Evolutionary conservation across 2,329 filamentous ascomycete species (phyloP).

Genomic region (Acrocalymma vagum): DNA sequence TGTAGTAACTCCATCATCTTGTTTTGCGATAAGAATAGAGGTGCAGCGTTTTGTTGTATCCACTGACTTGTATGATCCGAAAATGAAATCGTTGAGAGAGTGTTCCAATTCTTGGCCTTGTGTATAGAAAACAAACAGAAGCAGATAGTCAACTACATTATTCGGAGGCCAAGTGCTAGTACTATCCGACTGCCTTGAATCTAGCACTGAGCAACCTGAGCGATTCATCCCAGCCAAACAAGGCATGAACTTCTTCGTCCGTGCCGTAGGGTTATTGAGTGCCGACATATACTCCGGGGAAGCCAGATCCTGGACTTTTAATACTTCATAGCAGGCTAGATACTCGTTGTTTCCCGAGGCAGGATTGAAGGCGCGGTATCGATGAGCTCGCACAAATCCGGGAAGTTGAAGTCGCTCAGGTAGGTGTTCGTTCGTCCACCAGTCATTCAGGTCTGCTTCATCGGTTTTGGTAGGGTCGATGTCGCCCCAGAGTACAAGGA

Average conservation of each 20-base stretch:
- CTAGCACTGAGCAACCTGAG: conserved; percentile 13
- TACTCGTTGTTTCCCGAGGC: conserved; percentile 11
- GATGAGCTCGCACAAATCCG: conserved; percentile 21
- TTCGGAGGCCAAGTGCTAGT: too few species aligned
- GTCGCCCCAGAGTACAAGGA: conserved; percentile 16
- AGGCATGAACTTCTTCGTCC: conserved; percentile 22
- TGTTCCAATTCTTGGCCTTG: too few species aligned
- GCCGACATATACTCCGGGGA: conserved; percentile 15
- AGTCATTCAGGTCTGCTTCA: conserved; percentile 21
- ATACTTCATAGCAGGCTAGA: conserved; percentile 17
- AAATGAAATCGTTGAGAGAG: too few species aligned
- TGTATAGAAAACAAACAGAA: too few species aligned
- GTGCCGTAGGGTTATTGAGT: conserved; percentile 16
- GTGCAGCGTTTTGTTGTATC: not conserved
- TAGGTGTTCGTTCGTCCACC: conserved; percentile 28
- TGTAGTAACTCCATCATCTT: conserved; percentile 10
- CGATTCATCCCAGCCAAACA: conserved; percentile 19
- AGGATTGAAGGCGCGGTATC: conserved; percentile 9
- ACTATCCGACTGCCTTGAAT: not conserved
- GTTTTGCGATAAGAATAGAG: conserved; percentile 1
- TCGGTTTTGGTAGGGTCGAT: conserved; percentile 11
- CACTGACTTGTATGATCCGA: not conserved
- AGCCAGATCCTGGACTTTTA: conserved; percentile 8
- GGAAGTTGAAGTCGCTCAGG: conserved; percentile 21
- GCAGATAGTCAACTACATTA: too few species aligned